Conservation (phyloP, 176 grass and related monocot species). For the Areca catechu region DNA sequence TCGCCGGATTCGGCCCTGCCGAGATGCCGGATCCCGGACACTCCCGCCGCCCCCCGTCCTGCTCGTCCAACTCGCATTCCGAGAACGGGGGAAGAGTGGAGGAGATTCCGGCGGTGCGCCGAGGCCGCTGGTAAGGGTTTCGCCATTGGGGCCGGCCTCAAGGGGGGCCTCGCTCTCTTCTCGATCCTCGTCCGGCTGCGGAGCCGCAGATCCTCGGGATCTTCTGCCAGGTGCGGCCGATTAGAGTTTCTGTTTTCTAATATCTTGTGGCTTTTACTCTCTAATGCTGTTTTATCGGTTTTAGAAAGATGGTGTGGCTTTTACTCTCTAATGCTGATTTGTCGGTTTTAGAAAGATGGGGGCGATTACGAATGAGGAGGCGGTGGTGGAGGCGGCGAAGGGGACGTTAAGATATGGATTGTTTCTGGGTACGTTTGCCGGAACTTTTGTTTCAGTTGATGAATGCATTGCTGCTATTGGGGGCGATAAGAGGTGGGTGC, state of each 20-base stretch:
- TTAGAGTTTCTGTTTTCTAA: too few species aligned
- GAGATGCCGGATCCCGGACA: too few species aligned
- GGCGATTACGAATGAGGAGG: conserved; percentile 51
- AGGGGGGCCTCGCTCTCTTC: conserved; percentile 79
- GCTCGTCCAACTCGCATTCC: not conserved
- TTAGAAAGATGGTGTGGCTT: conserved; percentile 5
- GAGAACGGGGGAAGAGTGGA: conserved; percentile 28
- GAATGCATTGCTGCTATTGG: conserved; percentile 75
- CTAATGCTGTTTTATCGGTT: not conserved
- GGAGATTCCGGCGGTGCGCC: conserved; percentile 60
- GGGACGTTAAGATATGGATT: conserved; percentile 83
- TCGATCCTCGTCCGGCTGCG: conserved; percentile 71
- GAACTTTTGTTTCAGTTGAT: conserved; percentile 80
- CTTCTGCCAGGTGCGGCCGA: conserved; percentile 1
- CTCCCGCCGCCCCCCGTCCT: too few species aligned
- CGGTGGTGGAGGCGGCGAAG: conserved; percentile 51
- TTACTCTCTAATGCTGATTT: not conserved
- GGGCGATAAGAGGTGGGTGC: conserved; percentile 58
- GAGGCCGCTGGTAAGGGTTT: conserved; percentile 79
- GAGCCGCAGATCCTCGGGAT: conserved; percentile 63
- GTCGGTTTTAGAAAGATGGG: conserved; percentile 32
- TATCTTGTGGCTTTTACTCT: too few species aligned
- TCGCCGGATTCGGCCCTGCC: too few species aligned
- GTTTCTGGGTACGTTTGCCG: conserved; percentile 89
- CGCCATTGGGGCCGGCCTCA: conserved; percentile 75